Evolutionary conservation across 768 basidiomycete genomes (phyloP), one percentile per base, ranked within the genome.

Genomic region (Boletus edulis): DNA sequence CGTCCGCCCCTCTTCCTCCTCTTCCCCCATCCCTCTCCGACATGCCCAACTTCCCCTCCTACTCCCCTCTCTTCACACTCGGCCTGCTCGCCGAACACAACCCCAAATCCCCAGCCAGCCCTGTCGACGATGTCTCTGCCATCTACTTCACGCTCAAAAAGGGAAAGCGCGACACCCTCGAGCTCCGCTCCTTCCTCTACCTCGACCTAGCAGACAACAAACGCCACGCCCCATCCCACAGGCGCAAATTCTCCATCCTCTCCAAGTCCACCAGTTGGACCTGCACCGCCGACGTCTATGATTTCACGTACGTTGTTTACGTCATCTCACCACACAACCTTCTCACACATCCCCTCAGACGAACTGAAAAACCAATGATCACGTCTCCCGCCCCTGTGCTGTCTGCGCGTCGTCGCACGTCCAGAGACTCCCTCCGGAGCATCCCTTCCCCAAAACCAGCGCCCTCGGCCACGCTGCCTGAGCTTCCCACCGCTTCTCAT

Each of bases 51-150:
- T 42, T 60, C 24, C 32, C 64, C 3, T 64, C 58, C 2, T 86
- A 86, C 60, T 84, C 83, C 0, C 78, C 82, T 41, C 81, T 86
- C 71, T 87, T 87, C 79, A 86, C 81, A 5, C 80, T 78, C 5
- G 85, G 84, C 41, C 75, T 84, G 38, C 72, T 83, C 37, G 76
- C 77, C 14, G 74, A 75, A 35, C 62, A 10, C 17, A 8, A 2
- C 15, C 17, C 22, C 22, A 24, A 24, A 24, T 24, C n/a, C 8
- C 38, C 38, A n/a, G 2, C 17, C 38, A 39, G 12, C 38, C 8
- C 17, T 14, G 18, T 31, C 38, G 29, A 68, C 48, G 63, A 67
- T 3, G 64, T 69, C 5, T 76, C 77, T 5, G 67, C 77, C 12
- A 75, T 81, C 63, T 81, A 81, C 63, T 76, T 80, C 54, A 79